Evolutionary conservation across 1,284 basidiomycete species (phyloP).

Genomic region (Heliocybe sulcata): DNA sequence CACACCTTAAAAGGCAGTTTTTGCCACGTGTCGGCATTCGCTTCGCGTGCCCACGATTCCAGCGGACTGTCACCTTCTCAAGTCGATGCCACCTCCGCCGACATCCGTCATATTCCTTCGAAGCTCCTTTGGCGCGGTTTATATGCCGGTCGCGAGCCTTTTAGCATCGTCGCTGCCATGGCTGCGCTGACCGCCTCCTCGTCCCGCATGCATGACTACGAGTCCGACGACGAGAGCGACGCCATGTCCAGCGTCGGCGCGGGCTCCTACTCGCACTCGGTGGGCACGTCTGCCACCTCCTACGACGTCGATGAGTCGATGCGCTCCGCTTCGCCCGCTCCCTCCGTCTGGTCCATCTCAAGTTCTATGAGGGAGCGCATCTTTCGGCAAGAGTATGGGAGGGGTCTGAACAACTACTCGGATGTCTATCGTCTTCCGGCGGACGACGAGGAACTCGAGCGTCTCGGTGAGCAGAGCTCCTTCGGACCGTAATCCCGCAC

Average conservation of each 20-base stretch:
- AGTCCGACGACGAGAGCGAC: constrained; percentile 2
- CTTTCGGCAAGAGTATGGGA: constrained; percentile 59
- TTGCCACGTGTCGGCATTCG: not conserved
- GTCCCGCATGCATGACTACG: not conserved
- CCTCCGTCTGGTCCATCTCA: constrained; percentile 63
- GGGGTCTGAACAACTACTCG: constrained; percentile 68
- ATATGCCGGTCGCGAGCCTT: not conserved
- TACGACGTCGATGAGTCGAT: constrained; percentile 24
- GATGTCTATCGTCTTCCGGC: constrained; percentile 71
- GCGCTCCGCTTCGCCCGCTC: constrained; percentile 57
- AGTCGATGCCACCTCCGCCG: not conserved
- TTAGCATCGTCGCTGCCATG: not conserved
- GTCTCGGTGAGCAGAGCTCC: constrained; percentile 43
- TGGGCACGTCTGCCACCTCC: constrained; percentile 39
- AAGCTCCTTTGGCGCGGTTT: not conserved
- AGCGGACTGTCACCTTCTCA: not conserved
- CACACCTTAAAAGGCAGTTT: not conserved
- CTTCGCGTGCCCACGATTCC: not conserved
- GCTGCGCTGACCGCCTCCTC: not conserved
- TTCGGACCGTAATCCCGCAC: not conserved
- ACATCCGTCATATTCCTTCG: not conserved
- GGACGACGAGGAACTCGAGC: constrained; percentile 65
- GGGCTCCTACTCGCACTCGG: constrained; percentile 25
- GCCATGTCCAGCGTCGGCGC: constrained; percentile 9
- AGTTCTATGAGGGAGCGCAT: constrained; percentile 51